Evolutionary conservation across 179 eudicot species (phyloP), one percentile per base, ranked within the genome.

Genomic region (Camellia oleifera): DNA sequence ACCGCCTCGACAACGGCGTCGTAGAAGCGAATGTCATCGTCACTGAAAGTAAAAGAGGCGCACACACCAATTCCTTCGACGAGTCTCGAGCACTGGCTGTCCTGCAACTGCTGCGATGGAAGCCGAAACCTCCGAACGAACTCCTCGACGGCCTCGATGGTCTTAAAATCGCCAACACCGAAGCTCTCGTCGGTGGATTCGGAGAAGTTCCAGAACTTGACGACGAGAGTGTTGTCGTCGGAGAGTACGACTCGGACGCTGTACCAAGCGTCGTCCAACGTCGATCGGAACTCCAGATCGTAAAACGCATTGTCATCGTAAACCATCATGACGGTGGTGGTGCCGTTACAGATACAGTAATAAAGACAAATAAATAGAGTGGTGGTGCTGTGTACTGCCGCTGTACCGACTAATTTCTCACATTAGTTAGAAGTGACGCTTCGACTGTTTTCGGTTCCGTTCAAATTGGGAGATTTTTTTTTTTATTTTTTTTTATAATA

Each of bases 1-100:
- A 91, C 95, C 79, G 81, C 84, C 18, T 88, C 93, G 65, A 90
- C 87, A 75, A 84, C 63, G 85, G 95, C 95, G 81, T 92, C 95
- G 74, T 79, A 92, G 81, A 79, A 92, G 3, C 85, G 84, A 44
- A 86, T 74, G 10, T 82, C 85, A 53, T 75, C 83, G 9, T 23
- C 72, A 4, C 56, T 17, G 70, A 65, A 77, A 7, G 57, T 62
- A 0, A 65, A 57, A 9, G 86, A 64, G 69, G 92, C 92, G 65
- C 95, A 90, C 42, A 92, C 90, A 6, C 8, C 79, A 79, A 79
- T 77, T 18, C 92, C 91, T 23, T 80, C 50, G 3, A n/a, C 14
- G 5, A 92, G 81, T 10, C 11, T 70, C 7, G 44, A 15, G 78
- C 95, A 90, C 84, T 90, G 83, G 12, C 45, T 45, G 71, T 86